These are phyloP conservation scores for Microsporum ferrugineum DNA, from an alignment of 2,329 filamentous ascomycete species.

Conservation along the genomic window DNA sequence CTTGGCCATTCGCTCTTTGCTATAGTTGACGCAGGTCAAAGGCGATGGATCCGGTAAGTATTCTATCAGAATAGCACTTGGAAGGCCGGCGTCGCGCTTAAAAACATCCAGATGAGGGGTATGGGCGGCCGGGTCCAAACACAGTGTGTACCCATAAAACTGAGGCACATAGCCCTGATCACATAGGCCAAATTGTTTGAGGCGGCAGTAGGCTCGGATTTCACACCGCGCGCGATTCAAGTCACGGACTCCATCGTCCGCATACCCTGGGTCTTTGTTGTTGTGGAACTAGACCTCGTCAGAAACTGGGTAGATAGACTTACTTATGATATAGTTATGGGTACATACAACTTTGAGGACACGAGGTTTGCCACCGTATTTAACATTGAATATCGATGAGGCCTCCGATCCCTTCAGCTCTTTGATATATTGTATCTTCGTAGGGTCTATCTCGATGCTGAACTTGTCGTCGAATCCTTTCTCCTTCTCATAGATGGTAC, in stretches of 20 bases:
- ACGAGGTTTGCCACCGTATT: conserved; percentile 10
- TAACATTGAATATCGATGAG: conserved; percentile 13
- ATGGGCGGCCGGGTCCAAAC: conserved; percentile 2
- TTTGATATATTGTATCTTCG: conserved; percentile 10
- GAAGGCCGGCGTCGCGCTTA: conserved; percentile 2
- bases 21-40: conserved; percentile 14
- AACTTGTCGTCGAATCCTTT: conserved; percentile 10
- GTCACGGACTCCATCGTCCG: conserved; percentile 12
- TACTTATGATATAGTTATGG: not conserved
- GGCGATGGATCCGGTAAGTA: conserved; percentile 11
- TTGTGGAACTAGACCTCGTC: conserved; percentile 12
- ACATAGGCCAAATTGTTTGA: conserved; percentile 12
- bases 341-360: conserved; percentile 15
- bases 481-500: conserved; percentile 13
- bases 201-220: conserved; percentile 12
- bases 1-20: conserved; percentile 2
- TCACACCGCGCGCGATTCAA: conserved; percentile 13
- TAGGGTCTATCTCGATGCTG: conserved; percentile 11
- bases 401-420: conserved; percentile 11
- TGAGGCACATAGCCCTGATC: conserved; percentile 10
- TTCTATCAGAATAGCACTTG: conserved; percentile 13
- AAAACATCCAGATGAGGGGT: conserved; percentile 12
- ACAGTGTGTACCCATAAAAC: conserved; percentile 13
- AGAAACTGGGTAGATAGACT: not conserved
- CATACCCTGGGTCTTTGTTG: conserved; percentile 13